Percentiles rank a stretch among this genome's conserved stretches.
Evolutionary conservation across 257 asterid genomes (phyloP).

Genomic region (Solanum acaule): DNA sequence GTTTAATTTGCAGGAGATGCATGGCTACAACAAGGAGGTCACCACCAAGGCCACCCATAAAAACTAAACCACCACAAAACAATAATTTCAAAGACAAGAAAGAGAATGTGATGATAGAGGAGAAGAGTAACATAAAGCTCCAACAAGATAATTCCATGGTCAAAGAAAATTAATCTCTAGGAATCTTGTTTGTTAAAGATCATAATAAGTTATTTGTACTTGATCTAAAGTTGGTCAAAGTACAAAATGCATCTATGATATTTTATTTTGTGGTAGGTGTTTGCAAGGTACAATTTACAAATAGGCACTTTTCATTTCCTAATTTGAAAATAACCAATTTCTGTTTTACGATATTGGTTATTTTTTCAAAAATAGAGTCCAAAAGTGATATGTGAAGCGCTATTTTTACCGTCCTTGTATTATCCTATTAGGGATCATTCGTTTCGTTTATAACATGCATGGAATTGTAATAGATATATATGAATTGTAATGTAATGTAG

Average conservation of each 20-base stretch:
- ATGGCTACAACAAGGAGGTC: too few species aligned
- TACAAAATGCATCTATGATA: background rate
- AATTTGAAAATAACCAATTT: too few species aligned
- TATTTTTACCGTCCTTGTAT: background rate
- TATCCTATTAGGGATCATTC: background rate
- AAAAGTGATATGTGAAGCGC: too few species aligned
- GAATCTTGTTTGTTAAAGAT: background rate
- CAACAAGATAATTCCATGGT: background rate
- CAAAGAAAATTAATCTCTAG: background rate
- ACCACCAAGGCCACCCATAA: too few species aligned
- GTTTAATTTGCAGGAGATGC: too few species aligned
- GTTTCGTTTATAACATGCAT: too few species aligned
- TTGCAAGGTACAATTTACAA: too few species aligned
- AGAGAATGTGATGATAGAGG: background rate
- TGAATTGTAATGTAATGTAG: background rate
- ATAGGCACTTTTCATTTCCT: too few species aligned
- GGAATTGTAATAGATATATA: too few species aligned
- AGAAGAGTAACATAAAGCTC: background rate
- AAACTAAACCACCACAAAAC: background rate
- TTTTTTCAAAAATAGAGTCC: too few species aligned
- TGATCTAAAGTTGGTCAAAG: background rate
- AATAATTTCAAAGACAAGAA: background rate
- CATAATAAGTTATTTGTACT: background rate
- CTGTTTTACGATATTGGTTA: too few species aligned
- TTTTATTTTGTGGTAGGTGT: background rate